Conservation (phyloP, 805 yeast species). For the Scheffersomyces stipitis region DNA sequence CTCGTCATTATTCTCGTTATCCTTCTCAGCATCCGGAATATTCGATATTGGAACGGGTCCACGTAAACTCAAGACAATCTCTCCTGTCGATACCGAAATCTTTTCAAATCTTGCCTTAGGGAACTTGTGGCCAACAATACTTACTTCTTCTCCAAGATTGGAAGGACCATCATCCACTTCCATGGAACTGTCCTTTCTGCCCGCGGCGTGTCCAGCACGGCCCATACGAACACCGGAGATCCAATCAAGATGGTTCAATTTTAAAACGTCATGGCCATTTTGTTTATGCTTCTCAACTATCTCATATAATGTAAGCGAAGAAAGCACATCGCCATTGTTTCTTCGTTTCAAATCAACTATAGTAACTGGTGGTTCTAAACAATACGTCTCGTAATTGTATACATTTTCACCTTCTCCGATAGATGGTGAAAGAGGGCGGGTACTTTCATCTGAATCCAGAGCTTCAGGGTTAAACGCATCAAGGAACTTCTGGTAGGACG, state of each 20-base stretch:
- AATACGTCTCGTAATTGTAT: slow-evolving; percentile 32
- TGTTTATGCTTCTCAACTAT: slow-evolving; percentile 39
- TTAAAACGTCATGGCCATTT: slow-evolving; percentile 29
- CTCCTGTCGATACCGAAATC: slow-evolving; percentile 86
- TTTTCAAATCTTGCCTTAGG: slow-evolving; percentile 85
- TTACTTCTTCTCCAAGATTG: slow-evolving; percentile 89
- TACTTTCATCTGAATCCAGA: slow-evolving; percentile 10
- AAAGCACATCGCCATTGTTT: slow-evolving; percentile 33
- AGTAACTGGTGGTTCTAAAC: slow-evolving; percentile 36
- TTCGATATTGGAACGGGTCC: slow-evolving; percentile 46
- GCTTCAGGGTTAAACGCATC: slow-evolving; percentile 13
- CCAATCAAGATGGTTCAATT: slow-evolving; percentile 79
- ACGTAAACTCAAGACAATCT: slow-evolving; percentile 67
- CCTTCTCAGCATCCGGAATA: slow-evolving; percentile 1
- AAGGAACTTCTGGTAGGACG: slow-evolving; percentile 27
- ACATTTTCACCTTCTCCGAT: not conserved
- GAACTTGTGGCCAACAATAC: slow-evolving; percentile 82
- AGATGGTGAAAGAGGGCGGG: not conserved
- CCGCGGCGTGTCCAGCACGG: slow-evolving; percentile 42
- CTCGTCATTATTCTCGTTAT: not conserved
- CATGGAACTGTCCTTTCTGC: slow-evolving; percentile 17
- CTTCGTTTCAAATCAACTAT: slow-evolving; percentile 32
- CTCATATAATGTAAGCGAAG: slow-evolving; percentile 37
- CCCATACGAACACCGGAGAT: slow-evolving; percentile 88
- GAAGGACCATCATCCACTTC: slow-evolving; percentile 42